phyloP scores from a whole-genome alignment of 2,329 filamentous ascomycete species.

The Coleophoma crateriformis region DNA sequence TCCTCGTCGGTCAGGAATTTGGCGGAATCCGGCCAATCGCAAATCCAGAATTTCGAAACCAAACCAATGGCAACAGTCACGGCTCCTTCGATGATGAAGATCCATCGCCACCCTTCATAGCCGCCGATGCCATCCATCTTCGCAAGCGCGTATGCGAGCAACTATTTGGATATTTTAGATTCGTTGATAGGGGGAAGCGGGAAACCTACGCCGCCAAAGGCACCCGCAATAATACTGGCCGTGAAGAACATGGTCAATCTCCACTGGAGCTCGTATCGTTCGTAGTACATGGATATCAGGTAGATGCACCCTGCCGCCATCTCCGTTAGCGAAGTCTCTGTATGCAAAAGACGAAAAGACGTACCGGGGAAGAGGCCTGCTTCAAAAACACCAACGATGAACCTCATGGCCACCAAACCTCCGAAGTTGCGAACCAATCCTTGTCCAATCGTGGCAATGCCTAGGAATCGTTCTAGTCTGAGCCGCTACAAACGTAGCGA shows the following conservation, averaged over 20 bases:
- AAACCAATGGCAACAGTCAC: neutral
- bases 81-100: neutral
- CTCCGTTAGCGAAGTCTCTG: no score
- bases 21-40: neutral
- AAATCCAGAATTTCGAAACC: neutral
- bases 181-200: constrained; percentile 9
- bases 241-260: neutral
- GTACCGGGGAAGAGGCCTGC: neutral
- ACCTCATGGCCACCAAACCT: neutral
- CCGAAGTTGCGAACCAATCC: neutral
- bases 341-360: neutral
- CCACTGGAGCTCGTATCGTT: neutral
- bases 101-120: neutral
- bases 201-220: neutral
- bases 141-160: neutral
- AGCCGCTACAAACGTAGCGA: no score
- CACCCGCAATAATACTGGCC: neutral
- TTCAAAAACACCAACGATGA: neutral
- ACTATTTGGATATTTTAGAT: neutral
- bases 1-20: neutral
- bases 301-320: constrained; percentile 7
- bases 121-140: neutral
- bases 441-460: no score
- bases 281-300: neutral
- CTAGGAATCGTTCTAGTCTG: no score